Evolutionary conservation across 73 alveolate genomes (phyloP).

Genomic region (Loxodes magnus): DNA sequence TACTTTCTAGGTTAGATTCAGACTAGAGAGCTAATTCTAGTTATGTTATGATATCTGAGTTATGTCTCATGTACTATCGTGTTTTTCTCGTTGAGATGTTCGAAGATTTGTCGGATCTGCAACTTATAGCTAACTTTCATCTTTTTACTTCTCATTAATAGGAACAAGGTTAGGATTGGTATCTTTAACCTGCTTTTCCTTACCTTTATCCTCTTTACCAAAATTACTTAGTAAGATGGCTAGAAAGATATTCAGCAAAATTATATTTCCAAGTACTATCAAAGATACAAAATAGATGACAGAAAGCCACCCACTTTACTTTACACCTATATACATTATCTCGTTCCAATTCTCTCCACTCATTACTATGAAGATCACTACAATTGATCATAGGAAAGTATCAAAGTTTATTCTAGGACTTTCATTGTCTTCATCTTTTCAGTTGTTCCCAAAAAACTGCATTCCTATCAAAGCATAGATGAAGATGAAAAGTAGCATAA

Average conservation of each 20-base stretch:
- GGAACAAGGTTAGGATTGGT: too few species aligned
- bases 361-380: constrained; percentile 26
- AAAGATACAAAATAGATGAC: constrained; percentile 73
- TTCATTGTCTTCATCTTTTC: constrained; percentile 23
- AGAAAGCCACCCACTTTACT: constrained; percentile 35
- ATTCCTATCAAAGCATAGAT: constrained; percentile 88
- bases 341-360: constrained; percentile 58
- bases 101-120: too few species aligned
- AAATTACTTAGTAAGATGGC: constrained; percentile 85
- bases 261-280: constrained; percentile 88
- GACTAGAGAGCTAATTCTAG: too few species aligned
- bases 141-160: too few species aligned
- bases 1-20: too few species aligned
- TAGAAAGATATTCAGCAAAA: constrained; percentile 82
- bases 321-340: constrained; percentile 10
- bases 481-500: constrained; percentile 75
- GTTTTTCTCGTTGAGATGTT: too few species aligned
- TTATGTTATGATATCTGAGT: too few species aligned
- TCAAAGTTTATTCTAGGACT: constrained; percentile 28
- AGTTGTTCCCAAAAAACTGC: constrained; percentile 86
- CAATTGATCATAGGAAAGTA: constrained; percentile 23
- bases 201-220: constrained; percentile 15
- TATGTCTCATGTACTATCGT: too few species aligned
- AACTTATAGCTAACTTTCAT: too few species aligned
- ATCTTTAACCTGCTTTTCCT: constrained; percentile 15